These are phyloP conservation scores for Nothophaeocryptopus gaeumannii DNA, from an alignment of 2,329 filamentous ascomycete genomes.

Conservation along the genomic window DNA sequence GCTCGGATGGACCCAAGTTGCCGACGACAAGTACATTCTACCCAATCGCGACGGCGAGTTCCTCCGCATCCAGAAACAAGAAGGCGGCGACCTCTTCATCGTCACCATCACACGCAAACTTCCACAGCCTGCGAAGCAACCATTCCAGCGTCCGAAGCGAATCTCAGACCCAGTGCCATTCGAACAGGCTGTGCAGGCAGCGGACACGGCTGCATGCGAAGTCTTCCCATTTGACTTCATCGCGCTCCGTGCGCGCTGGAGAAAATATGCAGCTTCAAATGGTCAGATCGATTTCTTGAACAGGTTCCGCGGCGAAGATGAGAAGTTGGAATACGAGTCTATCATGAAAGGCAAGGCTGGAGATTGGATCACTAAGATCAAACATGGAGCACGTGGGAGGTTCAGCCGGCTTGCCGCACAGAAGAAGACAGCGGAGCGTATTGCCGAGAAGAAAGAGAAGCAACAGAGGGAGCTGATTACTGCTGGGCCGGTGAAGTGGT, in stretches of 20 bases:
- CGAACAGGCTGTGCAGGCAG: conserved; percentile 73
- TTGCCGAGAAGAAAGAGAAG: conserved; percentile 48
- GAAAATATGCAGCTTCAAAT: conserved; percentile 59
- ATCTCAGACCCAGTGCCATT: conserved; percentile 67
- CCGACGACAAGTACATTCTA: conserved; percentile 68
- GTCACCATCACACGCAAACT: conserved; percentile 46
- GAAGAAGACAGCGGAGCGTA: conserved; percentile 37
- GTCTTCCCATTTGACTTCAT: conserved; percentile 58
- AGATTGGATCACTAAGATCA: conserved; percentile 91
- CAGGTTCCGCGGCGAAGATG: conserved; percentile 56
- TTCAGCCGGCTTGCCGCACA: conserved; percentile 42
- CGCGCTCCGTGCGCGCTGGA: conserved; percentile 65
- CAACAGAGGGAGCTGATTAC: conserved; percentile 44
- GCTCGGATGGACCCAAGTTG: conserved; percentile 79
- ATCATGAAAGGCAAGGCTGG: conserved; percentile 76
- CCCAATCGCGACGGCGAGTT: conserved; percentile 60
- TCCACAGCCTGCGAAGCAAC: conserved; percentile 40
- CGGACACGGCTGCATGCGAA: conserved; percentile 60
- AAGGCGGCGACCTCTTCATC: conserved; percentile 32
- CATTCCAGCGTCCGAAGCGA: conserved; percentile 66
- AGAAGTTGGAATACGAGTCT: conserved; percentile 54
- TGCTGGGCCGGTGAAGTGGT: conserved; percentile 44
- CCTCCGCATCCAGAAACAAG: conserved; percentile 50
- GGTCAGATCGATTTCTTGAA: conserved; percentile 68
- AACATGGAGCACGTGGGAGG: conserved; percentile 71